These are phyloP conservation scores for Cruciata laevipes DNA, from an alignment of 257 asterid species.

Conservation along the genomic window DNA sequence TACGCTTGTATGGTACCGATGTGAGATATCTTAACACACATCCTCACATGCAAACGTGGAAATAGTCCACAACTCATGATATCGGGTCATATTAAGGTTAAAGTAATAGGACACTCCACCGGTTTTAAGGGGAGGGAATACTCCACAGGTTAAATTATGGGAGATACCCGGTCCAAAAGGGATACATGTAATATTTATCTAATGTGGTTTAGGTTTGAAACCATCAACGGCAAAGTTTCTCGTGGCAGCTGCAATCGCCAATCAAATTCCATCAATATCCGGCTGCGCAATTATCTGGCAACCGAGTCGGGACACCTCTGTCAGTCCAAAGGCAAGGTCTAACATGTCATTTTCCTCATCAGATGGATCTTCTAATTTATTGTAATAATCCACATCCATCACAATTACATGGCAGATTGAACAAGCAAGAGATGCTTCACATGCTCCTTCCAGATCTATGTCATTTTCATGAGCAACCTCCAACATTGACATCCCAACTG, in stretches of 20 bases:
- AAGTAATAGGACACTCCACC: too few relatives aligned
- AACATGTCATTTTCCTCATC: constrained; percentile 98
- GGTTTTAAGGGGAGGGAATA: too few relatives aligned
- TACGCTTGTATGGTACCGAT: too few relatives aligned
- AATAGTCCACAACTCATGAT: too few relatives aligned
- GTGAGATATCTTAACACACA: too few relatives aligned
- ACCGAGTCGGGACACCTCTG: constrained; percentile 93
- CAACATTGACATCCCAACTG: constrained; percentile 82
- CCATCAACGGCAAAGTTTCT: constrained; percentile 94
- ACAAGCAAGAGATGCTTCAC: constrained; percentile 98
- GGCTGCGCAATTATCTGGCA: constrained; percentile 84
- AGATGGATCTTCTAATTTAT: constrained; percentile 76
- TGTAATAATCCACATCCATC: constrained; percentile 72
- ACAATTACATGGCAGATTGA: constrained; percentile 92
- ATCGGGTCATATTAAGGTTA: too few relatives aligned
- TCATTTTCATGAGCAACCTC: constrained; percentile 96
- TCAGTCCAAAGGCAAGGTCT: constrained; percentile 92
- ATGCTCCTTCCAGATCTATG: constrained; percentile 91
- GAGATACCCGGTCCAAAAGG: too few relatives aligned
- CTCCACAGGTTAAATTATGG: too few relatives aligned
- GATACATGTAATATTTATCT: constrained; percentile 7
- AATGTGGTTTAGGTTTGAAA: constrained; percentile 84
- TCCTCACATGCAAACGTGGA: too few relatives aligned
- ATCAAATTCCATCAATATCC: constrained; percentile 80
- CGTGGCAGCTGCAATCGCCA: constrained; percentile 82